Base-by-base conservation (phyloP, 495 filamentous ascomycete genomes). In the Trichoderma gamsii region DNA sequence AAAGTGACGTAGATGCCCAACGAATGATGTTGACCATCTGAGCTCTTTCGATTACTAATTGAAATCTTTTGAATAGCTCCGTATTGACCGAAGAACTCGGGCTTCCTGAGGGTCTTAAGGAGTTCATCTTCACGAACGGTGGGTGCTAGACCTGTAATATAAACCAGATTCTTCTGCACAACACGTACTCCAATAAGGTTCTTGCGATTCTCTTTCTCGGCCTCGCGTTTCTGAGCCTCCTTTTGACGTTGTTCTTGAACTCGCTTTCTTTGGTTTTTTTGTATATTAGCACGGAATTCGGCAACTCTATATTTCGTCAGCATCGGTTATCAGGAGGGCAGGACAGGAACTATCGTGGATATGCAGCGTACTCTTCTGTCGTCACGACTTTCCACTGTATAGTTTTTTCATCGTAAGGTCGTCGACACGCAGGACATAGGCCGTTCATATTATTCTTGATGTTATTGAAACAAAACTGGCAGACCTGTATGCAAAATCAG, bases 391-490 rank as follows among this genome's bases (percentile, higher is more conserved):
- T 97, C 84, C 91, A 97, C 77, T 97, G 89, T 65, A 99, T 97
- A 29, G 91, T 95, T 75, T 93, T 92, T 66, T 99, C 96, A 77
- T 97, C 92, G 76, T 99, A 99, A 21, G 90, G 86, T 72, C 96
- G 85, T 74, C 96, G 88, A 78, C 96, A 99, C 74, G 97, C 96
- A 18, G 96, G 96, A 79, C 96, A 99, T 38, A 96, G 82, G 44
- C 92, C 92, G 75, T 97, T 97, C 84, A 97, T 89, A 70, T 93
- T 97, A 68, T 88, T 91, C 77, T 92, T 94, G 78, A 99, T 95
- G 72, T 98, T 98, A 81, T 99, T 97, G 82, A 90, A 98, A 79
- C 96, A 99, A 80, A 99, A 99, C 82, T 97, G 96, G 77, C 96
- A 99, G 74, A 99, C 92, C 94, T 99, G 29, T 25, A 52, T 44